Conservation (phyloP, 768 basidiomycete genomes). For the Stropharia rugosoannulata region DNA sequence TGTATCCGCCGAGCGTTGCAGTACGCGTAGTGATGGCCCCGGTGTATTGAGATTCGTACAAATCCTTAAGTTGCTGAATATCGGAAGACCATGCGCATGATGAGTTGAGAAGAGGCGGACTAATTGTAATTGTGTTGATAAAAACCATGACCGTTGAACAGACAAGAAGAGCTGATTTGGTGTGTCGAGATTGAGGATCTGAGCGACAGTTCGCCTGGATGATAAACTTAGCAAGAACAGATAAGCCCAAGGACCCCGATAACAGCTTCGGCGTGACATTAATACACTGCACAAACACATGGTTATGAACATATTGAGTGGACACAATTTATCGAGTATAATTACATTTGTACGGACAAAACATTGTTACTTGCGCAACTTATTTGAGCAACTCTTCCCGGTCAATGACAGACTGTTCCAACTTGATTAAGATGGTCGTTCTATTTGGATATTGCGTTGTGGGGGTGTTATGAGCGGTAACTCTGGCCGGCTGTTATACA, state of each 20-base stretch:
- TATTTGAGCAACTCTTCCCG: constrained; percentile 90
- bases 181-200: not conserved
- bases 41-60: constrained; percentile 68
- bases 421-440: constrained; percentile 96
- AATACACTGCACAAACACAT: not conserved
- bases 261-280: constrained; percentile 3
- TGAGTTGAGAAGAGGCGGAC: constrained; percentile 72
- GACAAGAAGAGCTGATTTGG: not conserved
- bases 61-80: constrained; percentile 54
- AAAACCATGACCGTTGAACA: constrained; percentile 45
- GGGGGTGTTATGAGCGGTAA: constrained; percentile 94
- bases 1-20: constrained; percentile 66
- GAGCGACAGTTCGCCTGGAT: not conserved
- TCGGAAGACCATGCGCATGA: constrained; percentile 84
- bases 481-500: constrained; percentile 79
- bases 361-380: constrained; percentile 13
- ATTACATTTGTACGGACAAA: constrained; percentile 2
- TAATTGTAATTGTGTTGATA: constrained; percentile 54
- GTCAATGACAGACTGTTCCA: constrained; percentile 90
- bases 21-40: constrained; percentile 85
- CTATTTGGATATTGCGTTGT: constrained; percentile 76
- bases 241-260: constrained; percentile 12
- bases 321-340: not conserved
- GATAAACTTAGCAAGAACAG: not conserved
- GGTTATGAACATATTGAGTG: not conserved